Percentiles rank a stretch among this genome's conserved stretches.
These are phyloP conservation scores for Salix arbutifolia DNA, from an alignment of 345 rosid genomes.

Conservation along the genomic window DNA sequence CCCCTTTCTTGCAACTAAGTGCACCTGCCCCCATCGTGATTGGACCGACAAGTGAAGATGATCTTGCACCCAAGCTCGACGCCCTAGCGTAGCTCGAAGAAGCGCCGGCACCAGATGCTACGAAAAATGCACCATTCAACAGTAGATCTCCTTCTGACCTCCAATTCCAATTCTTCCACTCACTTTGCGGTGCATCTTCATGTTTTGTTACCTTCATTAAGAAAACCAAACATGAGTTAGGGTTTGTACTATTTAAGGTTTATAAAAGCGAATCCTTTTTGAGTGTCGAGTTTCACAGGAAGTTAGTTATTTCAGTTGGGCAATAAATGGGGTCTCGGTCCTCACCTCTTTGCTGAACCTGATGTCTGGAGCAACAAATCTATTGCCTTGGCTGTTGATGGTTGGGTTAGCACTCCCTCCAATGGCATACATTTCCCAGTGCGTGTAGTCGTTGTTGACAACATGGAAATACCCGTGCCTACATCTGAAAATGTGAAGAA, in stretches of 20 bases:
- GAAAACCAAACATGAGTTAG: background rate
- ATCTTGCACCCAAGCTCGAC: conserved; percentile 26
- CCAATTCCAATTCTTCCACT: conserved; percentile 35
- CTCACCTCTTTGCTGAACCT: conserved; percentile 26
- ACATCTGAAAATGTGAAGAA: conserved; percentile 12
- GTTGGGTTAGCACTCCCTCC: conserved; percentile 30
- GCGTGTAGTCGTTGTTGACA: conserved; percentile 31
- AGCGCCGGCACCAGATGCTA: conserved; percentile 24
- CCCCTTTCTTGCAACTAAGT: conserved; percentile 21
- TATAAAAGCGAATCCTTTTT: background rate
- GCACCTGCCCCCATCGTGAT: conserved; percentile 17
- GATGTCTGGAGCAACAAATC: conserved; percentile 24
- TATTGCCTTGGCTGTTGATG: conserved; percentile 29
- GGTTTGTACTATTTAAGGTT: no score
- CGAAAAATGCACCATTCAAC: conserved; percentile 28
- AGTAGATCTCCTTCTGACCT: conserved; percentile 28
- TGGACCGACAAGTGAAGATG: conserved; percentile 26
- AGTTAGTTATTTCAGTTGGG: conserved; percentile 22
- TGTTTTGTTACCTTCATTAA: conserved; percentile 21
- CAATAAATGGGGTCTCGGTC: background rate
- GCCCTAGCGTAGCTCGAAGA: conserved; percentile 30
- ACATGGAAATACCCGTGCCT: conserved; percentile 31
- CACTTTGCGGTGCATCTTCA: conserved; percentile 29
- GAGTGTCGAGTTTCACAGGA: background rate
- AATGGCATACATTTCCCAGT: conserved; percentile 35